Conservation (phyloP, 106 monocot species). For the Hemerocallis citrina region DNA sequence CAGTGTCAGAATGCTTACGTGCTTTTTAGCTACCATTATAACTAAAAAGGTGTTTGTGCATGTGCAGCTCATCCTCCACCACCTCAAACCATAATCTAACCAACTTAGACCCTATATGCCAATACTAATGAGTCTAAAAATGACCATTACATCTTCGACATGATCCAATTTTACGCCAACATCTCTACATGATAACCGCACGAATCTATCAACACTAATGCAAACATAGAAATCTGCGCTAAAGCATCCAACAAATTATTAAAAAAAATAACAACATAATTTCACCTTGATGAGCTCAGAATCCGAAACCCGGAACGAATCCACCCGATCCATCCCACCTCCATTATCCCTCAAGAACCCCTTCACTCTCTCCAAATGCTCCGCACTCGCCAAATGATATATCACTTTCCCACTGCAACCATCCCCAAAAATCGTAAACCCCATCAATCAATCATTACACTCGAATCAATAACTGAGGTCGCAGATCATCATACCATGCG, state of each 20-base stretch:
- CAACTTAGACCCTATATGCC: too few species aligned
- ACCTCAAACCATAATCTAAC: too few species aligned
- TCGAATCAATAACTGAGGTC: not conserved
- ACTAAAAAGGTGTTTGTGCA: too few species aligned
- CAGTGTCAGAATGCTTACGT: too few species aligned
- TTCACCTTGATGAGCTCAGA: constrained; percentile 60
- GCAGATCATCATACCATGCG: constrained; percentile 39
- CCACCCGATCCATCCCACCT: constrained; percentile 47
- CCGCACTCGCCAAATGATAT: constrained; percentile 53
- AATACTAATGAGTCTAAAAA: too few species aligned
- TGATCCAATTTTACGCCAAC: too few species aligned
- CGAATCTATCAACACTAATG: too few species aligned
- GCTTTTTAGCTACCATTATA: too few species aligned
- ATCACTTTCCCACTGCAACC: constrained; percentile 49
- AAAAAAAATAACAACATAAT: not conserved
- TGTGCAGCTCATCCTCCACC: too few species aligned
- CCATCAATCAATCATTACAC: not conserved
- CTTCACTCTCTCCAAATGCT: constrained; percentile 60
- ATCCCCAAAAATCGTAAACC: not conserved
- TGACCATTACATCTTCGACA: too few species aligned
- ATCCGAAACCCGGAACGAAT: constrained; percentile 60
- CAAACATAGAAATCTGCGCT: not conserved
- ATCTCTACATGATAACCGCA: too few species aligned
- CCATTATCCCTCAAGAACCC: constrained; percentile 72
- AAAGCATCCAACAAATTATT: not conserved